These are phyloP conservation scores for Beauveria caledonica DNA, from an alignment of 2,329 filamentous ascomycete genomes.

Conservation along the genomic window DNA sequence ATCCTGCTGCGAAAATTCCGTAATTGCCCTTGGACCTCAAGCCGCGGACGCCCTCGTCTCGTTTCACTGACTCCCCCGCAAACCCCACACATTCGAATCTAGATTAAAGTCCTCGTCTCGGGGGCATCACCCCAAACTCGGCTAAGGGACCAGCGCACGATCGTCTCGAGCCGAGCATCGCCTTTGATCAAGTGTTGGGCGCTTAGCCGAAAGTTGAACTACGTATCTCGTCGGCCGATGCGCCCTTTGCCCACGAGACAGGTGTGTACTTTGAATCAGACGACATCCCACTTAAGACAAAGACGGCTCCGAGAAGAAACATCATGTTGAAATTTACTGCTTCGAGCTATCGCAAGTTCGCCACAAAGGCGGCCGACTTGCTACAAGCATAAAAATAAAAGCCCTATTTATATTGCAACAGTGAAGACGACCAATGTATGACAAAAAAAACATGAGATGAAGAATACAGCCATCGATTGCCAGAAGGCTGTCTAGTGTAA, in stretches of 20 bases:
- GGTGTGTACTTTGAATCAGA: slow-evolving; percentile 25
- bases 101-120: not conserved
- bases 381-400: not conserved
- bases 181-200: not conserved
- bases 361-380: not conserved
- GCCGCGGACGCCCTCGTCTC: not conserved
- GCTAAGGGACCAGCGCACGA: not conserved
- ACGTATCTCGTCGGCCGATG: not conserved
- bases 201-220: not conserved
- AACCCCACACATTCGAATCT: not conserved
- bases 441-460: too few species aligned
- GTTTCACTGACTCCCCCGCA: not conserved
- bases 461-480: too few species aligned
- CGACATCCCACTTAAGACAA: slow-evolving; percentile 26
- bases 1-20: too few species aligned
- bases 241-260: slow-evolving; percentile 40
- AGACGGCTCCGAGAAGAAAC: slow-evolving; percentile 15
- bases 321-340: slow-evolving; percentile 23
- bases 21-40: not conserved
- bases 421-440: too few species aligned
- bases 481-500: not conserved
- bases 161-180: not conserved
- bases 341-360: slow-evolving; percentile 23
- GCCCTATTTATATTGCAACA: slow-evolving; percentile 30
- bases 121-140: not conserved